Evolutionary conservation across 2,329 filamentous ascomycete species (phyloP).

Genomic region (Chaetomiaceae sp.): DNA sequence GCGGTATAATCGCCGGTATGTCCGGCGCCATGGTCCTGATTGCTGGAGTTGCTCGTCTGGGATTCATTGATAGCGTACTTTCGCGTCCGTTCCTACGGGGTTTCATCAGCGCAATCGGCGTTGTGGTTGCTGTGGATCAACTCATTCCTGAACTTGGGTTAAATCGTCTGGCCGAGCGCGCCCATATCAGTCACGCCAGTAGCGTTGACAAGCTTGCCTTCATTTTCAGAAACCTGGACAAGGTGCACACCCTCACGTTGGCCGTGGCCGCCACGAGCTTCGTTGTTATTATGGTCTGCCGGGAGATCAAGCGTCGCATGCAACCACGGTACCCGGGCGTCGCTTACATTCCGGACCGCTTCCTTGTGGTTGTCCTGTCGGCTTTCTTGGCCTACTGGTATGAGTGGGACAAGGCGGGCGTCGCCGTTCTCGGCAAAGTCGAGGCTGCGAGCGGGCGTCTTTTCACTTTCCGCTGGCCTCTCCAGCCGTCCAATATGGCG

Average conservation of each 20-base stretch:
- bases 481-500: slow-evolving; percentile 68
- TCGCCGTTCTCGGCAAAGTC: slow-evolving; percentile 79
- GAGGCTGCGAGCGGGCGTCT: slow-evolving; percentile 65
- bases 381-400: slow-evolving; percentile 73
- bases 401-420: slow-evolving; percentile 72
- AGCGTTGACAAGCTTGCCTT: slow-evolving; percentile 83
- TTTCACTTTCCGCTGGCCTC: slow-evolving; percentile 84
- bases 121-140: slow-evolving; percentile 94
- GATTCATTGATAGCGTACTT: slow-evolving; percentile 90
- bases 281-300: slow-evolving; percentile 82
- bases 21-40: slow-evolving; percentile 85
- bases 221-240: slow-evolving; percentile 60
- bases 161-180: slow-evolving; percentile 56
- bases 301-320: slow-evolving; percentile 74
- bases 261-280: slow-evolving; percentile 77
- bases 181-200: slow-evolving; percentile 72
- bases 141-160: slow-evolving; percentile 87
- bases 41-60: slow-evolving; percentile 77
- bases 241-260: slow-evolving; percentile 70
- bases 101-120: slow-evolving; percentile 95
- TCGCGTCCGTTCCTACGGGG: slow-evolving; percentile 88
- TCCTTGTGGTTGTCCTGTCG: slow-evolving; percentile 80
- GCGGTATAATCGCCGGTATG: slow-evolving; percentile 82
- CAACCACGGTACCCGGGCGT: slow-evolving; percentile 75
- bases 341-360: slow-evolving; percentile 87